phyloP scores from a whole-genome alignment of 2,329 filamentous ascomycete species.

The Aspergillus uvarum region DNA sequence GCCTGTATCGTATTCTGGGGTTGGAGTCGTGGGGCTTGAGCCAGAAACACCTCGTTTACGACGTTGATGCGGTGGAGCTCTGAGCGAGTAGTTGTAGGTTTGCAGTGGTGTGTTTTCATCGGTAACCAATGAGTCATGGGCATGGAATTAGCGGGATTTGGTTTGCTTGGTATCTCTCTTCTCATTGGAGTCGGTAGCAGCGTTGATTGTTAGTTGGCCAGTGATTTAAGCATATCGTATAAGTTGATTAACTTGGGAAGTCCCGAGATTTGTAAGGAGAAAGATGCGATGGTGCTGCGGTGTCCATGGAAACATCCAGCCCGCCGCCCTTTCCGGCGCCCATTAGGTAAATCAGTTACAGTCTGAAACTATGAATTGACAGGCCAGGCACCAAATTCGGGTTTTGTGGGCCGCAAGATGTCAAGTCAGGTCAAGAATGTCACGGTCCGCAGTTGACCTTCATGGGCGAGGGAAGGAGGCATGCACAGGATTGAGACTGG shows the following conservation, averaged over 20 bases:
- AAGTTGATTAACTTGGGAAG: neutral
- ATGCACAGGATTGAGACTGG: neutral
- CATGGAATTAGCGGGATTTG: neutral
- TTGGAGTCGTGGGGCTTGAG: conserved; percentile 21
- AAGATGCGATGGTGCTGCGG: neutral
- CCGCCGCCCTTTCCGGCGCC: neutral
- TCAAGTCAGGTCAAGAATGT: neutral
- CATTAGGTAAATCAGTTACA: neutral
- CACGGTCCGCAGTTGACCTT: neutral
- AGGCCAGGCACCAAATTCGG: neutral
- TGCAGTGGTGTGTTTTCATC: neutral
- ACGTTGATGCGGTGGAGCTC: conserved; percentile 26
- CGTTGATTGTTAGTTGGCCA: neutral
- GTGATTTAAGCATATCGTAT: neutral
- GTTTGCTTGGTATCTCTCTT: neutral
- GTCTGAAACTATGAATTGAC: neutral
- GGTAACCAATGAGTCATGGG: neutral
- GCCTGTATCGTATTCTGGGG: conserved; percentile 20
- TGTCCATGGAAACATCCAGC: neutral
- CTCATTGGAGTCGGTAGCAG: neutral
- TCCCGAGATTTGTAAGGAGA: neutral
- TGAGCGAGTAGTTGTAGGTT: neutral
- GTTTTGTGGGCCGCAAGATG: neutral
- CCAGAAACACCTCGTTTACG: conserved; percentile 31
- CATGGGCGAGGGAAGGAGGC: neutral